Evolutionary conservation across 179 eudicot species (phyloP), one percentile per base, ranked within the genome.

Genomic region (Sideroxylon spinosum): DNA sequence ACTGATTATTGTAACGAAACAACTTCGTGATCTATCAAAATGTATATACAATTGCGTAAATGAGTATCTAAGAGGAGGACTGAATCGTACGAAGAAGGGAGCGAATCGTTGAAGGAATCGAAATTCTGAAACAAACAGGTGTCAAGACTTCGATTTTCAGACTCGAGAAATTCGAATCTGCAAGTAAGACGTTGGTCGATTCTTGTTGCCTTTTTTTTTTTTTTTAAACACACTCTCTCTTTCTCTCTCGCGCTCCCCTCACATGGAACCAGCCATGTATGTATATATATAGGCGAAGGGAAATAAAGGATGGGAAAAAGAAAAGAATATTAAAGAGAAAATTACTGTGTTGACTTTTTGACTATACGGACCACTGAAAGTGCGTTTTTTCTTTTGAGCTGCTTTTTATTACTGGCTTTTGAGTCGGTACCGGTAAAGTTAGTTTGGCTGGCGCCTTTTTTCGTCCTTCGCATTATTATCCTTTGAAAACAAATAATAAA

Each of bases 121-220:
- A 32, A 25, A 63, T 25, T 68, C 44, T 37, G 25, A 19, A 68
- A 46, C 50, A 46, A 55, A 68, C 16, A 68, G 19, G 44, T 26
- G 62, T 37, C 44, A 37, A 29, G 48, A n/a, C 48, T 71, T 53
- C 63, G 6, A 29, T 26, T 28, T 61, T 37, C 63, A 14, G 77
- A 73, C 72, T 49, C 71, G 76, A 52, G 66, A 79, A 73, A 50
- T 20, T 62, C 66, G 77, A 68, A 69, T 73, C 75, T 67, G 80
- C 80, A 78, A 83, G 66, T 71, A 44, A 76, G 82, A 83, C 80
- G 82, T 73, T 79, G 80, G 82, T 71, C 70, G 79, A 78, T 75
- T 71, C 70, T 75, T n/a, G n/a, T n/a, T n/a, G n/a, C n/a, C n/a
- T n/a, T n/a, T n/a, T n/a, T n/a, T n/a, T n/a, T n/a, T n/a, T n/a